Conservation (phyloP, 2,329 filamentous ascomycete species). For the Microsporum audouinii region DNA sequence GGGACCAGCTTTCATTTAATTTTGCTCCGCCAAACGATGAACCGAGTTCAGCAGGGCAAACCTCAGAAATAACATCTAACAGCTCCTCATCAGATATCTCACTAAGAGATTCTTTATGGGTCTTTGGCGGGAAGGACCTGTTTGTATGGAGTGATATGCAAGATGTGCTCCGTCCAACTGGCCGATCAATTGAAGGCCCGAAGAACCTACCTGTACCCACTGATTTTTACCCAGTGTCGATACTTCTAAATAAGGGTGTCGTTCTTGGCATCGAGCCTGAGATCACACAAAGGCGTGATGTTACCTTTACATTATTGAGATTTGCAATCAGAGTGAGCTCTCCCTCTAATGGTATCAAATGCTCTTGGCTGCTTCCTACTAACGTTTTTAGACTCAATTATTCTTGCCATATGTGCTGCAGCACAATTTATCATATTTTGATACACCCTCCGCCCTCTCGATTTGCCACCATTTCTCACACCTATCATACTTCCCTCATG, state of each 20-base stretch:
- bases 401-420: slow-evolving; percentile 82
- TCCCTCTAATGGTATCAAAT: background rate
- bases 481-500: slow-evolving; percentile 85
- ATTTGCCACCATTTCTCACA: slow-evolving; percentile 76
- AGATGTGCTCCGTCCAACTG: slow-evolving; percentile 62
- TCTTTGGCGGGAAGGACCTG: slow-evolving; percentile 78
- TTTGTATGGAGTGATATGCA: slow-evolving; percentile 83
- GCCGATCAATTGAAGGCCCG: slow-evolving; percentile 52
- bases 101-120: slow-evolving; percentile 81
- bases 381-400: slow-evolving; percentile 59
- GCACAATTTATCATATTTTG: slow-evolving; percentile 63
- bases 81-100: slow-evolving; percentile 39
- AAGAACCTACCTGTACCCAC: slow-evolving; percentile 64
- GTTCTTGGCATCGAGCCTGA: slow-evolving; percentile 85
- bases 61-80: slow-evolving; percentile 28
- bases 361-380: background rate
- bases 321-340: slow-evolving; percentile 69
- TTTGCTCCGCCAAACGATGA: slow-evolving; percentile 39
- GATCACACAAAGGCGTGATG: slow-evolving; percentile 80
- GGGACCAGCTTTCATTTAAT: slow-evolving; percentile 56
- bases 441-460: slow-evolving; percentile 67
- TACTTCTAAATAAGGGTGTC: slow-evolving; percentile 79
- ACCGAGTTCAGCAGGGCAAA: slow-evolving; percentile 38
- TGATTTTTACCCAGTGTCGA: slow-evolving; percentile 92
- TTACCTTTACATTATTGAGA: slow-evolving; percentile 67